Conservation (phyloP, 805 yeast genomes). For the Zygotorulaspora sp. region DNA sequence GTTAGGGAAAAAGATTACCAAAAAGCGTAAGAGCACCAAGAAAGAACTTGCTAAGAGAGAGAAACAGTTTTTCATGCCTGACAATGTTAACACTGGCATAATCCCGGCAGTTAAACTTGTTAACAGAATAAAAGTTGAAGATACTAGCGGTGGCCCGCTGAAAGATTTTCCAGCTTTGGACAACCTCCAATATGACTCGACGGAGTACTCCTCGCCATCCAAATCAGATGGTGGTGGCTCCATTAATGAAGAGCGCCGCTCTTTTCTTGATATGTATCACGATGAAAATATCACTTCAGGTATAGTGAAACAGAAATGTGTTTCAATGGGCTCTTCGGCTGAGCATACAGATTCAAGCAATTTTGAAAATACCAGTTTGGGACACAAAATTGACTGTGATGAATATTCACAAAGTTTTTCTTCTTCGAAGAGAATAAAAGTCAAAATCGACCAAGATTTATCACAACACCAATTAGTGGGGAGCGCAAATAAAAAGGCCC, state of each 20-base stretch:
- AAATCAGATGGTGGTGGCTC: slow-evolving; percentile 9
- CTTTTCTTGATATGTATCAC: background rate
- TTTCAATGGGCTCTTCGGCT: background rate
- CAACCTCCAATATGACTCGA: slow-evolving; percentile 16
- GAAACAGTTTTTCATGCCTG: slow-evolving; percentile 64
- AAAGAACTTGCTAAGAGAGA: slow-evolving; percentile 16
- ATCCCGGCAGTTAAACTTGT: slow-evolving; percentile 48
- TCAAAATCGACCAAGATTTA: background rate
- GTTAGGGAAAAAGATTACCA: slow-evolving; percentile 37
- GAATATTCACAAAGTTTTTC: slow-evolving; percentile 8
- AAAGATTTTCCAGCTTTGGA: slow-evolving; percentile 13
- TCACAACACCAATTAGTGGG: background rate
- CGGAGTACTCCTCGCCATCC: slow-evolving; percentile 11
- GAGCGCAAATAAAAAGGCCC: background rate
- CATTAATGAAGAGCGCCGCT: background rate
- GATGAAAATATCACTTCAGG: background rate
- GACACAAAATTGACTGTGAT: slow-evolving; percentile 13
- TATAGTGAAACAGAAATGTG: too few relatives aligned
- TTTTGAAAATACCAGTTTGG: slow-evolving; percentile 7
- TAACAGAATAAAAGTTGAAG: slow-evolving; percentile 21
- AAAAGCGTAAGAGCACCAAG: slow-evolving; percentile 18
- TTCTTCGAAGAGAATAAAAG: slow-evolving; percentile 1
- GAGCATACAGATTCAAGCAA: slow-evolving; percentile 7
- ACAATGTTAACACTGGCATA: slow-evolving; percentile 63
- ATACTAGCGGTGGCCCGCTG: background rate